These are phyloP conservation scores for Alternaria hordeiaustralica DNA, from an alignment of 2,329 filamentous ascomycete genomes.

Conservation along the genomic window DNA sequence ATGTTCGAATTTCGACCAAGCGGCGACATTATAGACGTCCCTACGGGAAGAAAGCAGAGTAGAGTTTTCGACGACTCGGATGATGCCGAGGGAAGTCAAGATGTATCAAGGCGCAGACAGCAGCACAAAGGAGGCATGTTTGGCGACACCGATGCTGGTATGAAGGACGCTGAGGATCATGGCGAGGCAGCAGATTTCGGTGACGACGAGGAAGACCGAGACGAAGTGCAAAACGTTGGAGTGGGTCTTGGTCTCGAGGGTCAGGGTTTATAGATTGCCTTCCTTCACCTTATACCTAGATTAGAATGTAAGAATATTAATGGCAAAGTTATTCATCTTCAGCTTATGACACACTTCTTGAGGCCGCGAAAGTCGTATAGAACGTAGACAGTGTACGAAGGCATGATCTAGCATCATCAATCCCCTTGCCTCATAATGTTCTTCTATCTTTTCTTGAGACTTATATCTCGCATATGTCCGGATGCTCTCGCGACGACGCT, in stretches of 20 bases:
- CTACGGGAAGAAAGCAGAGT: conserved; percentile 32
- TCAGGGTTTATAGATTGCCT: conserved; percentile 6
- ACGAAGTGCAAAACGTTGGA: conserved; percentile 19
- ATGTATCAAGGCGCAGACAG: conserved; percentile 1
- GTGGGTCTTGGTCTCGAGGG: conserved; percentile 21
- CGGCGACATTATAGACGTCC: conserved; percentile 27
- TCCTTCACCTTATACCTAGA: neutral
- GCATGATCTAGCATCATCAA: neutral
- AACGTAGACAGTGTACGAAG: neutral
- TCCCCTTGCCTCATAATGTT: neutral
- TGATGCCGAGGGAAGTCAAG: conserved; percentile 14
- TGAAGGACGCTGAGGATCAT: conserved; percentile 12
- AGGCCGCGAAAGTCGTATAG: neutral
- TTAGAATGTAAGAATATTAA: conserved; percentile 5
- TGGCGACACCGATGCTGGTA: conserved; percentile 15
- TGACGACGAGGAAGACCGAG: conserved; percentile 26
- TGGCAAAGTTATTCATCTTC: neutral
- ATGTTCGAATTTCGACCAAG: conserved; percentile 48
- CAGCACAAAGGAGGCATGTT: conserved; percentile 13
- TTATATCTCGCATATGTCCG: neutral
- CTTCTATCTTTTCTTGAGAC: neutral
- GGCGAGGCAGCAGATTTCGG: conserved; percentile 28
- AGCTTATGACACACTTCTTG: neutral
- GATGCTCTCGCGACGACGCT: neutral
- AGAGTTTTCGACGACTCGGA: conserved; percentile 56